A percentile compares a stretch with the other conserved stretches of the same genome.
Conservation (phyloP, 208 protist species). For the Trypanosoma mega region DNA sequence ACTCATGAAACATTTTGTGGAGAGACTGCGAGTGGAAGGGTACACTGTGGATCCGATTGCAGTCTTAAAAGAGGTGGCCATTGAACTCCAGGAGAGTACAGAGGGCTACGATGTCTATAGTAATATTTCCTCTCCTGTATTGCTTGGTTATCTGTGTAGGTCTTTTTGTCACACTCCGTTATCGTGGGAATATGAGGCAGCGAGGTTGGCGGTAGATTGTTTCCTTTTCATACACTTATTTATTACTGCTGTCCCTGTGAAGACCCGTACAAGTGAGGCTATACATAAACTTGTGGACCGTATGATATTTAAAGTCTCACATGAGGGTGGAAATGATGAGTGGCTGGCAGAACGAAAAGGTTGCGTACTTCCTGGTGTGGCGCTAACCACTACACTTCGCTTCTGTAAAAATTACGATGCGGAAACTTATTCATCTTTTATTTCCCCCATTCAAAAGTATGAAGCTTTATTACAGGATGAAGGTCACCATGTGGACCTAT, state of each 20-base stretch:
- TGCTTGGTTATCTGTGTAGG: constrained; percentile 20
- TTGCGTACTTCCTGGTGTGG: constrained; percentile 23
- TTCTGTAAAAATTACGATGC: neutral
- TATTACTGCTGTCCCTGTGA: neutral
- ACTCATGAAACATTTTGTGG: constrained; percentile 21
- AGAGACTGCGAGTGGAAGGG: constrained; percentile 5
- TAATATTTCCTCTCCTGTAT: constrained; percentile 1
- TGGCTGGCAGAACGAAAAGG: constrained; percentile 12
- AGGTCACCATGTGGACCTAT: constrained; percentile 26
- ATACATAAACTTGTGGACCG: constrained; percentile 11
- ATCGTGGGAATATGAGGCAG: constrained; percentile 19
- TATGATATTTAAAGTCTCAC: constrained; percentile 5
- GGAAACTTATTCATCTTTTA: constrained; percentile 9
- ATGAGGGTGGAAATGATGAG: neutral
- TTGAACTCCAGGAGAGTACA: neutral
- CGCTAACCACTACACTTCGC: constrained; percentile 12
- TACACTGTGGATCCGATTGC: constrained; percentile 5
- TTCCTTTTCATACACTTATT: constrained; percentile 19
- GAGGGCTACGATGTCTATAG: neutral
- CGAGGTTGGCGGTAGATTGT: constrained; percentile 20
- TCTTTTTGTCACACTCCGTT: constrained; percentile 21
- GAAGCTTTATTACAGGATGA: constrained; percentile 11
- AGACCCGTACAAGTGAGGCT: neutral
- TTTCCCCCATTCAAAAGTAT: constrained; percentile 12
- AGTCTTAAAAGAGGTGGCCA: constrained; percentile 8